Base-by-base conservation (phyloP, 495 filamentous ascomycete species). In the Cladorrhinum samala region DNA sequence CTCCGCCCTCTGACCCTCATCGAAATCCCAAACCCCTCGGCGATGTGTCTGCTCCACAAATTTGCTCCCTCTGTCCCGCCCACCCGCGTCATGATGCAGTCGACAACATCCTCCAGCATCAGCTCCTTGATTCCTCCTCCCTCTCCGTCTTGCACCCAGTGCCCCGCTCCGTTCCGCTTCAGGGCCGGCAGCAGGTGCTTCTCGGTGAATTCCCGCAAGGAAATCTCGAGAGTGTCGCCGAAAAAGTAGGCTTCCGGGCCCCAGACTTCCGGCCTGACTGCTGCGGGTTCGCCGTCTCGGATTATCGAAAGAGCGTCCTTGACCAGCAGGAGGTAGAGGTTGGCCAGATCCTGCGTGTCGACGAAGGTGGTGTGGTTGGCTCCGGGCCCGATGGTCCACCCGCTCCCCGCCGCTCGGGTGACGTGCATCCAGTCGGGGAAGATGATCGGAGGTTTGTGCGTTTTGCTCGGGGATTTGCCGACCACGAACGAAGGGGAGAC, bases 401-500 rank as follows among this genome's bases (percentile, higher is more conserved):
- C 21, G 3, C 38, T 38, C n/a, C 55, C 55, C 4, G 40, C 11
- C 3, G 42, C 18, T 2, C 40, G 14, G n/a, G 43, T 33, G 17
- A 51, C 52, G 9, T 41, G 20, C 25, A 51, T 11, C 33, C 49
- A 18, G 48, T 54, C 53, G 13, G 56, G 56, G 27, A 54, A 52
- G 33, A 44, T 49, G 27, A 52, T 50, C 0, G 56, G 56, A 1
- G 47, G 16, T 13, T 30, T 46, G 36, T 50, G 51, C 13, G 38
- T 42, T 4, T 16, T 17, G 25, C 41, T 47, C 3, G 56, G 56
- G 25, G 30, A 42, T 16, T 36, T 42, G 6, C 56, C 56, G 9
- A 53, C 9, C 17, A 59, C 52, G 19, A 59, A 59, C 23, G 20
- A 39, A 1, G 56, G 56, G 16, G 48, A 52, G 23, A 59, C 30